Conservation (phyloP, 164 flowering plant species). For the Vitis rupestris region DNA sequence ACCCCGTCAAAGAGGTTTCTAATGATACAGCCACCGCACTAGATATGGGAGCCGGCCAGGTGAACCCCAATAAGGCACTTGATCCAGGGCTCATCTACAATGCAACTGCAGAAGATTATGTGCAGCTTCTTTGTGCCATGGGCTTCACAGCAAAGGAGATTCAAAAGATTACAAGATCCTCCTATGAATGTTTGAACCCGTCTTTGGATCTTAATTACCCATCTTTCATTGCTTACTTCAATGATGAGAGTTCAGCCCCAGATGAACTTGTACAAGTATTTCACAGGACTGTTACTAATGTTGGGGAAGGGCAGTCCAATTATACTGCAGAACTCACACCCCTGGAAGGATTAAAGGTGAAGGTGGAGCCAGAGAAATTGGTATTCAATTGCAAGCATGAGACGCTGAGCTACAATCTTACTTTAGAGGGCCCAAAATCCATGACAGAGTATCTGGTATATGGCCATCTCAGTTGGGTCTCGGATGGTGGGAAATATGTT, state of each 20-base stretch:
- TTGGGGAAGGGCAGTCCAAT: constrained; percentile 23
- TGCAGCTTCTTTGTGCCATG: constrained; percentile 43
- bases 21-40: constrained; percentile 24
- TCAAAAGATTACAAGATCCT: constrained; percentile 18
- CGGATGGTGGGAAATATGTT: constrained; percentile 24
- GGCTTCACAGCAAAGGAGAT: constrained; percentile 27
- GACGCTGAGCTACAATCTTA: constrained; percentile 32
- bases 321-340: constrained; percentile 25
- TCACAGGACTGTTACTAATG: constrained; percentile 35
- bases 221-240: constrained; percentile 39
- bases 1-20: constrained; percentile 9
- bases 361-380: constrained; percentile 26
- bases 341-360: constrained; percentile 19
- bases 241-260: background rate
- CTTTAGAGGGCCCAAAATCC: constrained; percentile 13
- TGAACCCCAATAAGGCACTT: constrained; percentile 40
- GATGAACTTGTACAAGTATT: constrained; percentile 13
- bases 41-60: constrained; percentile 44
- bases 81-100: constrained; percentile 56
- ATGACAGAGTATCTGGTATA: constrained; percentile 4
- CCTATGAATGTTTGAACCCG: constrained; percentile 15
- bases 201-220: constrained; percentile 42
- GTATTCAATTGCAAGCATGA: constrained; percentile 28
- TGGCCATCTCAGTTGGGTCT: constrained; percentile 43
- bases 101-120: constrained; percentile 29